These are phyloP conservation scores for Arthrobotrys conoides DNA, from an alignment of 2,329 filamentous ascomycete species.

Conservation along the genomic window DNA sequence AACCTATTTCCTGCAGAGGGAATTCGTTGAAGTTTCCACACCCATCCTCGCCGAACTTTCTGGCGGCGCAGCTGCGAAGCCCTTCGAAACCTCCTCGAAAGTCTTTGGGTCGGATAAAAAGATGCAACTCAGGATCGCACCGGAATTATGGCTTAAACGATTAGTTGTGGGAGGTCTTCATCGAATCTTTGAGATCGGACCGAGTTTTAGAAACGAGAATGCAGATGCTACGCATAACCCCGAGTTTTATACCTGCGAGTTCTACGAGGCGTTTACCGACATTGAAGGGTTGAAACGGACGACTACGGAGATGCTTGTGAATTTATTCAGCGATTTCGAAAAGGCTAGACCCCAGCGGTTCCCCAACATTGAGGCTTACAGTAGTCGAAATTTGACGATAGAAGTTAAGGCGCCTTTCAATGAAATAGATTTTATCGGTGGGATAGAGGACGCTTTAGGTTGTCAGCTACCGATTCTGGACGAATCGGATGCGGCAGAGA, in stretches of 20 bases:
- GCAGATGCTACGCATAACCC: slow-evolving; percentile 93
- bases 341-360: slow-evolving; percentile 67
- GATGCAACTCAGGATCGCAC: slow-evolving; percentile 87
- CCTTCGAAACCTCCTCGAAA: slow-evolving; percentile 84
- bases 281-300: slow-evolving; percentile 80
- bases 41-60: slow-evolving; percentile 86
- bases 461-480: slow-evolving; percentile 76
- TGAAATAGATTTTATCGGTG: slow-evolving; percentile 86
- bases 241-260: slow-evolving; percentile 97
- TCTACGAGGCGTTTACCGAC: slow-evolving; percentile 88
- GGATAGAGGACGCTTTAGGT: slow-evolving; percentile 78
- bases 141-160: slow-evolving; percentile 94
- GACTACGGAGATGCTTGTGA: slow-evolving; percentile 79
- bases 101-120: slow-evolving; percentile 78
- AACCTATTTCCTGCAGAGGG: slow-evolving; percentile 77
- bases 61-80: slow-evolving; percentile 87
- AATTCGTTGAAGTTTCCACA: slow-evolving; percentile 90
- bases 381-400: slow-evolving; percentile 63
- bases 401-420: slow-evolving; percentile 73
- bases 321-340: slow-evolving; percentile 72
- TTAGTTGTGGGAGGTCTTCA: slow-evolving; percentile 90
- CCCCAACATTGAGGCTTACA: slow-evolving; percentile 36
- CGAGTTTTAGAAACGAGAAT: slow-evolving; percentile 93
- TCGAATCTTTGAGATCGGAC: slow-evolving; percentile 91
- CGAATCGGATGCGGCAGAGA: slow-evolving; percentile 71